A percentile compares a stretch with the other conserved stretches of the same genome.
Conservation (phyloP, 139 green algal genomes). For the Raphidocelis subcapitata region DNA sequence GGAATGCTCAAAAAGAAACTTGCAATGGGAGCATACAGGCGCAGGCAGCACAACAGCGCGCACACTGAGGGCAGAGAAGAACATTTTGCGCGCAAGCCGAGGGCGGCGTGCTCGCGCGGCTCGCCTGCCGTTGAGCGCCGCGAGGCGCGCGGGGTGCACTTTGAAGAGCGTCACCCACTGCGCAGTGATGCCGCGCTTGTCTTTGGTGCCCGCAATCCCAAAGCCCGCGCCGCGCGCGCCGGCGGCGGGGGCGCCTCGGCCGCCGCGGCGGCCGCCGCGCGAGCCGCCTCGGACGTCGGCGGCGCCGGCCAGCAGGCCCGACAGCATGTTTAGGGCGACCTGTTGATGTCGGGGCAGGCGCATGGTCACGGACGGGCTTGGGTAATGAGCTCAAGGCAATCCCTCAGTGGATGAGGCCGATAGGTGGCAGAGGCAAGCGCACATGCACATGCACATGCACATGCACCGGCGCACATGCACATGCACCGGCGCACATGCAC, state of each 20-base stretch:
- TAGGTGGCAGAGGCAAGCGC: background rate
- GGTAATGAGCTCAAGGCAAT: no score
- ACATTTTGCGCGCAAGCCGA: background rate
- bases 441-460: background rate
- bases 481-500: background rate
- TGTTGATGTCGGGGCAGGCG: slow-evolving; percentile 9
- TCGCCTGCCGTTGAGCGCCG: slow-evolving; percentile 45
- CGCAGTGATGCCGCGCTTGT: slow-evolving; percentile 88
- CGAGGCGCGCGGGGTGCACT: slow-evolving; percentile 42
- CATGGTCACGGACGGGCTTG: no score
- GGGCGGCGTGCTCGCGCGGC: background rate
- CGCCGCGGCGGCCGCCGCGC: background rate
- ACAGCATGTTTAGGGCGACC: slow-evolving; percentile 27
- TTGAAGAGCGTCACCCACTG: slow-evolving; percentile 80
- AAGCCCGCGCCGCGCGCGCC: slow-evolving; percentile 5
- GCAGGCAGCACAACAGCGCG: background rate
- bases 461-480: background rate
- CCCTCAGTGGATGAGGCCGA: no score
- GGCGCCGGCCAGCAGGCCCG: background rate
- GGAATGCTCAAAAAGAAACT: background rate
- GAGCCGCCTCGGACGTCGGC: background rate
- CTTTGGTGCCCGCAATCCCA: slow-evolving; percentile 78
- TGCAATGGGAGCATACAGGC: background rate
- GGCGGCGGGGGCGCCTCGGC: background rate
- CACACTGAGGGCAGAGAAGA: background rate